A percentile compares a stretch with the other conserved stretches of the same genome.
These are phyloP conservation scores for Penicillium crystallinum DNA, from an alignment of 495 filamentous ascomycete species.

Conservation along the genomic window DNA sequence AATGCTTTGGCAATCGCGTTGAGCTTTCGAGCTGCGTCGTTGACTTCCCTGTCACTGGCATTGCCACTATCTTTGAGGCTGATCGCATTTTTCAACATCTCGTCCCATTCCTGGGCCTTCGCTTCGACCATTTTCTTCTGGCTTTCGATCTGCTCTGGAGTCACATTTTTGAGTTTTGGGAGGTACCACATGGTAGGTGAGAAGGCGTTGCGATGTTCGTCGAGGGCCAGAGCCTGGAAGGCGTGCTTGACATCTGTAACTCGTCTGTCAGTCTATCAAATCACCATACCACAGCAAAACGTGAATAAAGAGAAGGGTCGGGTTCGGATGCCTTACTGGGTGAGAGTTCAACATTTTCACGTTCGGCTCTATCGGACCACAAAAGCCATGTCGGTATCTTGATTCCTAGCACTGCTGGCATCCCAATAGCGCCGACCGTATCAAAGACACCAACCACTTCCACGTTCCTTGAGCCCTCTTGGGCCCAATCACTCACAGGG, in stretches of 20 bases:
- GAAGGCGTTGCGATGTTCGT: slow-evolving; percentile 51
- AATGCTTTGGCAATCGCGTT: slow-evolving; percentile 8
- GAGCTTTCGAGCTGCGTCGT: slow-evolving; percentile 6
- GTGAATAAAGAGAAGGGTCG: not conserved
- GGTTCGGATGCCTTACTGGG: slow-evolving; percentile 12
- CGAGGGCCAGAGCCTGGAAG: slow-evolving; percentile 56
- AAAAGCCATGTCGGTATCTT: slow-evolving; percentile 8
- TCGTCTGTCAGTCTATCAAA: slow-evolving; percentile 11
- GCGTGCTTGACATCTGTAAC: slow-evolving; percentile 46
- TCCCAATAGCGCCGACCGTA: slow-evolving; percentile 46
- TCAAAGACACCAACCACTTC: slow-evolving; percentile 56
- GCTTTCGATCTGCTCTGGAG: slow-evolving; percentile 7
- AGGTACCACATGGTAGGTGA: slow-evolving; percentile 51
- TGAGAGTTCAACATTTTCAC: slow-evolving; percentile 3
- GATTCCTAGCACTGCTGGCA: slow-evolving; percentile 19
- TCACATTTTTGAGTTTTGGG: slow-evolving; percentile 11
- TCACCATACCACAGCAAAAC: not conserved
- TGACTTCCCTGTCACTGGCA: slow-evolving; percentile 10
- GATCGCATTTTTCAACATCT: slow-evolving; percentile 1
- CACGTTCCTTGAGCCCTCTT: slow-evolving; percentile 26
- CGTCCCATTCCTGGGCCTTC: slow-evolving; percentile 1
- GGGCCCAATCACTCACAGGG: slow-evolving; percentile 12
- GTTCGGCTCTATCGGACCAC: not conserved
- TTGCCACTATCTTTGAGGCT: slow-evolving; percentile 7
- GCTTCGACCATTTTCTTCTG: slow-evolving; percentile 3